Evolutionary conservation across 805 yeast genomes (phyloP), one percentile per base, ranked within the genome.

Genomic region (Teunomyces panamensis): DNA sequence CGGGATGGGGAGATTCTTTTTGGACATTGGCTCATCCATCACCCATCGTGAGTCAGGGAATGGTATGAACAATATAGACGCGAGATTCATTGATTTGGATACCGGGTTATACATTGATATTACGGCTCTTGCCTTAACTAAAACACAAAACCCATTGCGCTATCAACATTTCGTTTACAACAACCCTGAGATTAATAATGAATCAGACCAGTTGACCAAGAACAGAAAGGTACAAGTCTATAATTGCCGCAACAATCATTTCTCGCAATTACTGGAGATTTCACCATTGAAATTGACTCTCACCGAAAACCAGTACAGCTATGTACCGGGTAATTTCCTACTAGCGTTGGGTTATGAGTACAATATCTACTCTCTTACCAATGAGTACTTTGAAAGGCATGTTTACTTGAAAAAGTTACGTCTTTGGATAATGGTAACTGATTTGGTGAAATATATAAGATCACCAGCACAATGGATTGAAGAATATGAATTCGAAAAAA

Each of bases 1-100:
- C 42, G 62, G 58, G 9, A 29, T 44, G 36, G 55, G 54, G 4
- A 43, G 65, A n/a, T 62, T 53, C 50, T 62, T 59, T 42, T 46
- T 62, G 26, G 65, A 62, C 36, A 57, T 62, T 17, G 62, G 61
- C 11, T 53, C 57, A 11, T 58, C 54, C 35, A 53, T 62, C 37
- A 53, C 63, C 24, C 52, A 55, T 36, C 44, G 65, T 16, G 63
- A 60, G 0, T 73, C 74, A 45, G 88, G 83, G 1, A 83, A 80
- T 55, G 87, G 85, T 0, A 41, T 33, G 34, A 48, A 54, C 42
- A 53, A 57, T 33, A 56, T 58, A 8, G 51, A 53, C 33, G 65
- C 64, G 5, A 45, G 66, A 5, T 60, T 59, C 49, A 62, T 62
- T 17, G 66, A 62, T 42, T 37, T 60, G 14, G 65, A 62, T 39